These are phyloP conservation scores for Skeletonema tropicum DNA, from an alignment of 108 stramenopile species.

Conservation along the genomic window DNA sequence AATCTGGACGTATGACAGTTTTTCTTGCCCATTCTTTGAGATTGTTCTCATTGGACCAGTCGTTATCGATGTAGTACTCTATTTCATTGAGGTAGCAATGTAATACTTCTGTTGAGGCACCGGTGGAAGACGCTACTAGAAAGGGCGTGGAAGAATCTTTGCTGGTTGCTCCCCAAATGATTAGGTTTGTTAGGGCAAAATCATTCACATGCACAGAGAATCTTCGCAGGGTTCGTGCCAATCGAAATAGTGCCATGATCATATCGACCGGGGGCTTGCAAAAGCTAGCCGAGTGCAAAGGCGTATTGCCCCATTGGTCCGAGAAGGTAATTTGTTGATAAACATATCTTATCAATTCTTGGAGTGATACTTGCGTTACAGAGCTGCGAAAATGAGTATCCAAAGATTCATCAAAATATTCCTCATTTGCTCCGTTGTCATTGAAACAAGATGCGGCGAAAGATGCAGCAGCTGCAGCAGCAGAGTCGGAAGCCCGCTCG, in stretches of 20 bases:
- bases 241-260: conserved; percentile 22
- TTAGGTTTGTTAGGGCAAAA: background rate
- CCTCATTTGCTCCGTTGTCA: background rate
- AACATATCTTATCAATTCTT: conserved; percentile 3
- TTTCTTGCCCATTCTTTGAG: conserved; percentile 11
- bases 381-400: background rate
- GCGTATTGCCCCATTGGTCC: conserved; percentile 47
- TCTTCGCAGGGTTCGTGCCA: conserved; percentile 15
- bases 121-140: conserved; percentile 44
- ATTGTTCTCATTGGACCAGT: conserved; percentile 4
- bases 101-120: conserved; percentile 17
- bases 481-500: conserved; percentile 5
- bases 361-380: background rate
- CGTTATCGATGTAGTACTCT: conserved; percentile 29
- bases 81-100: conserved; percentile 39
- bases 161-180: conserved; percentile 27
- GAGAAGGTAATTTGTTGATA: conserved; percentile 16
- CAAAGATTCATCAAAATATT: conserved; percentile 18
- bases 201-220: background rate
- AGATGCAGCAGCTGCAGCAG: background rate
- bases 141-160: conserved; percentile 38
- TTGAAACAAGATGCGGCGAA: background rate
- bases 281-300: conserved; percentile 38
- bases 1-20: conserved; percentile 25
- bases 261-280: conserved; percentile 27